phyloP scores from a whole-genome alignment of 2,329 filamentous ascomycete species.

The Mariannaea sp. region DNA sequence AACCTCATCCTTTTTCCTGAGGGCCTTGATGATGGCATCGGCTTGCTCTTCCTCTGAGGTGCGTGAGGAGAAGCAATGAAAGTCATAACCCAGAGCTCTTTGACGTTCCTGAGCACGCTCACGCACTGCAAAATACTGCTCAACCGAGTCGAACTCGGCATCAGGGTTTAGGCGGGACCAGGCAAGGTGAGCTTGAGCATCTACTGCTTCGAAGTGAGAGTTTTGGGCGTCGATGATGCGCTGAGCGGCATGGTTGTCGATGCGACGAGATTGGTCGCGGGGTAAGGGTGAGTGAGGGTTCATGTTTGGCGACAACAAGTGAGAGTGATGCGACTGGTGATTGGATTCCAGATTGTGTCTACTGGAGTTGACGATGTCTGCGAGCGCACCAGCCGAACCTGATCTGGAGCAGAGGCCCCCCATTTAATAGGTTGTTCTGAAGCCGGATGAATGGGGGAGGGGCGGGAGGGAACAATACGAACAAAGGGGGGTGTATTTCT shows the following conservation, averaged over 20 bases:
- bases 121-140: conserved; percentile 43
- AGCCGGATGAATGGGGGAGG: neutral
- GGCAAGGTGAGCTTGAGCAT: conserved; percentile 3
- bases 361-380: neutral
- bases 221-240: conserved; percentile 37
- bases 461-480: too few species aligned
- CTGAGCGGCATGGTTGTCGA: conserved; percentile 32
- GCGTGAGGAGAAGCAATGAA: conserved; percentile 40
- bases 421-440: conserved; percentile 28
- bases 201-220: conserved; percentile 24
- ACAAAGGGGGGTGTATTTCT: neutral
- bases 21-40: conserved; percentile 46
- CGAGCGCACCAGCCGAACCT: conserved; percentile 8
- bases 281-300: neutral
- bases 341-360: conserved; percentile 9
- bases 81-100: conserved; percentile 48
- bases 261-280: conserved; percentile 9
- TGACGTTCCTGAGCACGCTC: conserved; percentile 41
- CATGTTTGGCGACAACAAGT: conserved; percentile 16
- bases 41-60: conserved; percentile 44
- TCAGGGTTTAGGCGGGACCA: conserved; percentile 1
- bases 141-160: conserved; percentile 16
- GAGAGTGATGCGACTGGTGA: conserved; percentile 9
- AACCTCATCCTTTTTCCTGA: conserved; percentile 45
- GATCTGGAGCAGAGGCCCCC: conserved; percentile 37